Evolutionary conservation across 148 eudicot species (phyloP).

Genomic region (Camellia lanceoleosa): DNA sequence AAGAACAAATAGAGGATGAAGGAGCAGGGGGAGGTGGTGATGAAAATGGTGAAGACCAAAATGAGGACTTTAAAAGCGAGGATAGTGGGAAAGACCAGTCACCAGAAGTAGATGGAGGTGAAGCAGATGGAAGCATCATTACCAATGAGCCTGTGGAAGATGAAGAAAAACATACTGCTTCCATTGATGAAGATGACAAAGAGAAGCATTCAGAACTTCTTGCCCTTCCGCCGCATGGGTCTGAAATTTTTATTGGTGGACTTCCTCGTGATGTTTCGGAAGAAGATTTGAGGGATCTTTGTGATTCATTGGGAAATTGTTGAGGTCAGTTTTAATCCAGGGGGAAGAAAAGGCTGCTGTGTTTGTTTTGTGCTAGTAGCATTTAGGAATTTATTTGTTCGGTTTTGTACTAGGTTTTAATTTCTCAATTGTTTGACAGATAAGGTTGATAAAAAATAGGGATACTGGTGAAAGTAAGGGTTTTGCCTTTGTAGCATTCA

Average conservation of each 20-base stretch:
- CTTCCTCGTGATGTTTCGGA: constrained; percentile 76
- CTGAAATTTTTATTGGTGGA: constrained; percentile 92
- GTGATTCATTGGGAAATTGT: constrained; percentile 77
- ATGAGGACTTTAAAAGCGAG: constrained; percentile 46
- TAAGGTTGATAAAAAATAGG: constrained; percentile 75
- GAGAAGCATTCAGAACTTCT: constrained; percentile 72
- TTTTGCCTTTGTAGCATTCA: constrained; percentile 85
- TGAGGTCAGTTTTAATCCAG: constrained; percentile 48
- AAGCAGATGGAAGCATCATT: constrained; percentile 27
- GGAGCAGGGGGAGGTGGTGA: constrained; percentile 47
- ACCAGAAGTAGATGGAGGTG: constrained; percentile 33
- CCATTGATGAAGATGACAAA: constrained; percentile 37
- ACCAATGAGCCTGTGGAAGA: constrained; percentile 36
- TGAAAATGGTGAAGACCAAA: constrained; percentile 55
- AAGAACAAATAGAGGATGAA: constrained; percentile 75
- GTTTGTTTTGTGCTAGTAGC: background rate
- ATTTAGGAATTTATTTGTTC: background rate
- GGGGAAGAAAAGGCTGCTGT: background rate
- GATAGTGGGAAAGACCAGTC: constrained; percentile 53
- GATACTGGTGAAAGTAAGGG: constrained; percentile 94
- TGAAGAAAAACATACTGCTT: constrained; percentile 42
- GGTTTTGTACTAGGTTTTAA: background rate
- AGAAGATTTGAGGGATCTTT: constrained; percentile 84
- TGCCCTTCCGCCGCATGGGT: constrained; percentile 84
- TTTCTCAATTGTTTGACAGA: constrained; percentile 37